These are phyloP conservation scores for Juglanconis oblonga DNA, from an alignment of 2,329 filamentous ascomycete species.

Conservation along the genomic window DNA sequence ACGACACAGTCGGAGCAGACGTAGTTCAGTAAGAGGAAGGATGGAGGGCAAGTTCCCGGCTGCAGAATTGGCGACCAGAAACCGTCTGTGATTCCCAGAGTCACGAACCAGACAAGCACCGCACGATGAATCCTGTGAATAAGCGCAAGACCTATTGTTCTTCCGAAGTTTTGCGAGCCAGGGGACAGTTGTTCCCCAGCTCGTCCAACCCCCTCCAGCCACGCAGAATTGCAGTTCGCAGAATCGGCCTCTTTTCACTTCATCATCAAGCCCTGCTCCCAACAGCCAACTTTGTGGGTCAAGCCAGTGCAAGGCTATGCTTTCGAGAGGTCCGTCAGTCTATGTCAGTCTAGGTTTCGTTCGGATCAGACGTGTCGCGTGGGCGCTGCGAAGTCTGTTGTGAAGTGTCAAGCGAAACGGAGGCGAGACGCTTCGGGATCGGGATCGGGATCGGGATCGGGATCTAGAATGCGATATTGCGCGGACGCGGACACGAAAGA, in stretches of 20 bases:
- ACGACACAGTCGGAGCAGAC: slow-evolving; percentile 5
- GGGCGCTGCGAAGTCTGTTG: not conserved
- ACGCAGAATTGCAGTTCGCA: slow-evolving; percentile 10
- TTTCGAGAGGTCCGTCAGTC: not conserved
- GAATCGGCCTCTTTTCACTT: slow-evolving; percentile 3
- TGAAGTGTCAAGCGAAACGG: too few relatives aligned
- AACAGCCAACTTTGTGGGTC: not conserved
- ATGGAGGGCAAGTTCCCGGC: slow-evolving; percentile 1
- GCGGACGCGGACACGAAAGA: too few relatives aligned
- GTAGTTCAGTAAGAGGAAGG: not conserved
- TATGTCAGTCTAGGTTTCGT: not conserved
- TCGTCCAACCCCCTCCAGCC: slow-evolving; percentile 12
- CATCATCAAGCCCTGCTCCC: not conserved
- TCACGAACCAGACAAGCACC: slow-evolving; percentile 12
- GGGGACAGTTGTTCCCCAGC: slow-evolving; percentile 1
- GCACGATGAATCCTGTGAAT: slow-evolving; percentile 3
- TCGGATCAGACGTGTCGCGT: not conserved
- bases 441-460: too few relatives aligned
- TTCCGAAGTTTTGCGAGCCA: slow-evolving; percentile 2
- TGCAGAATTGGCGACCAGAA: slow-evolving; percentile 6
- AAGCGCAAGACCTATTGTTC: slow-evolving; percentile 14
- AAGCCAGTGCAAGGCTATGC: not conserved
- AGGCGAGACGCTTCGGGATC: too few relatives aligned
- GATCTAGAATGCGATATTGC: too few relatives aligned
- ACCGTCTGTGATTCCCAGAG: not conserved